phyloP scores from a whole-genome alignment of 345 rosid genomes.

The Lenwebbia sp. region DNA sequence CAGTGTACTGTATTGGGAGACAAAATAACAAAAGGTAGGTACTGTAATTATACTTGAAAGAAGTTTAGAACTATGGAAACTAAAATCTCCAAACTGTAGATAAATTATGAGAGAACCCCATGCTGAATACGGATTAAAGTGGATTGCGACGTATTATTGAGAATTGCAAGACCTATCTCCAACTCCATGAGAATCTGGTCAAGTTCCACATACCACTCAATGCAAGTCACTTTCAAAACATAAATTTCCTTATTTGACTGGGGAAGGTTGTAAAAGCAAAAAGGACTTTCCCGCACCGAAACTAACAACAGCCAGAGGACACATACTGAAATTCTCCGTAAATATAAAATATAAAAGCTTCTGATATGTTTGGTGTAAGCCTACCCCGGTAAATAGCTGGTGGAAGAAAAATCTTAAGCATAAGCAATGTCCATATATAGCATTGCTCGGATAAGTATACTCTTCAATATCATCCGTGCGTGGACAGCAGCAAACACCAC shows the following conservation, averaged over 20 bases:
- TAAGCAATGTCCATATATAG: conserved; percentile 38
- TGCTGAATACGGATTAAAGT: background rate
- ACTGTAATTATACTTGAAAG: background rate
- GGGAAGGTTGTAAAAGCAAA: background rate
- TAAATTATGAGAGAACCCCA: background rate
- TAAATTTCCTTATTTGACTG: background rate
- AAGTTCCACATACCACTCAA: background rate
- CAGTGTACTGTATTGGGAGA: conserved; percentile 27
- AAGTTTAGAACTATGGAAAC: background rate
- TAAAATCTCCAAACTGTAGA: background rate
- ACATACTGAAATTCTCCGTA: background rate
- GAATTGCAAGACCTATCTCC: background rate
- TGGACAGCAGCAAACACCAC: conserved; percentile 49
- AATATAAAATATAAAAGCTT: background rate
- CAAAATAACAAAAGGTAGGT: background rate
- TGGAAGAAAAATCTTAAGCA: conserved; percentile 39
- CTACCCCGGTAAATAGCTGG: conserved; percentile 46
- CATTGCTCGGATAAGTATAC: conserved; percentile 27
- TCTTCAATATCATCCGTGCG: conserved; percentile 49
- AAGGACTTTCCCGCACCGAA: background rate
- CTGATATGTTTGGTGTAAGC: background rate
- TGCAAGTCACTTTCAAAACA: background rate
- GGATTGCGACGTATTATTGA: background rate
- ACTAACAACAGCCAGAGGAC: background rate
- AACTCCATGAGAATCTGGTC: background rate